phyloP scores from a whole-genome alignment of 805 yeast genomes.

The Sungouiozyma intestinalis region DNA sequence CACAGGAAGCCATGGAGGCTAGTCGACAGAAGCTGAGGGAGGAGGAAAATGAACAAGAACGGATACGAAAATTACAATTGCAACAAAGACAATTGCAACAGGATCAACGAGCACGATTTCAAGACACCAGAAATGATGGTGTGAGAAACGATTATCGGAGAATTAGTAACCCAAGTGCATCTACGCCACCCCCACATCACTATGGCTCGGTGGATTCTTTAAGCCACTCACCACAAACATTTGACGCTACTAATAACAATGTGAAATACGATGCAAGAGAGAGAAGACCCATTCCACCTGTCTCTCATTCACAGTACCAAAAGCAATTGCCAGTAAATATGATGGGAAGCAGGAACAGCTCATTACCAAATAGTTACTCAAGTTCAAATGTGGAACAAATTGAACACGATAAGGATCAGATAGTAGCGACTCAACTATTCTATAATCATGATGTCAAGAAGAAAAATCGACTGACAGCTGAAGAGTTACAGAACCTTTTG shows the following conservation, averaged over 20 bases:
- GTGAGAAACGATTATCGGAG: neutral
- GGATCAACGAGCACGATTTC: neutral
- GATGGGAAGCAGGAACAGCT: neutral
- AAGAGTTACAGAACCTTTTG: slow-evolving; percentile 26
- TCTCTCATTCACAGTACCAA: neutral
- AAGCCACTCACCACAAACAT: neutral
- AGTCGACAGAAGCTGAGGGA: slow-evolving; percentile 16
- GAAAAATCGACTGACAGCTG: slow-evolving; percentile 25
- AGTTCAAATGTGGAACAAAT: neutral
- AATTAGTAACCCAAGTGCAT: neutral
- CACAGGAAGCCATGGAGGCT: slow-evolving; percentile 28
- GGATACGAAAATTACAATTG: slow-evolving; percentile 15
- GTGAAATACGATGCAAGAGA: neutral
- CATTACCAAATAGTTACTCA: neutral
- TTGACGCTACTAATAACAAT: neutral
- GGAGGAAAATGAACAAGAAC: slow-evolving; percentile 23
- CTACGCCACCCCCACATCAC: neutral
- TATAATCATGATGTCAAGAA: slow-evolving; percentile 24
- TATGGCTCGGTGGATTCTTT: neutral
- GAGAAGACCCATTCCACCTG: slow-evolving; percentile 1
- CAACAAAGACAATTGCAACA: slow-evolving; percentile 8
- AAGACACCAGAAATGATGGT: slow-evolving; percentile 1
- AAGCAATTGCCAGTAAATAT: neutral
- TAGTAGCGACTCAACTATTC: slow-evolving; percentile 24
- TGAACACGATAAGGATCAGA: slow-evolving; percentile 16